These are phyloP conservation scores for Macrolepiota albuminosa DNA, from an alignment of 768 basidiomycete genomes.

Conservation along the genomic window DNA sequence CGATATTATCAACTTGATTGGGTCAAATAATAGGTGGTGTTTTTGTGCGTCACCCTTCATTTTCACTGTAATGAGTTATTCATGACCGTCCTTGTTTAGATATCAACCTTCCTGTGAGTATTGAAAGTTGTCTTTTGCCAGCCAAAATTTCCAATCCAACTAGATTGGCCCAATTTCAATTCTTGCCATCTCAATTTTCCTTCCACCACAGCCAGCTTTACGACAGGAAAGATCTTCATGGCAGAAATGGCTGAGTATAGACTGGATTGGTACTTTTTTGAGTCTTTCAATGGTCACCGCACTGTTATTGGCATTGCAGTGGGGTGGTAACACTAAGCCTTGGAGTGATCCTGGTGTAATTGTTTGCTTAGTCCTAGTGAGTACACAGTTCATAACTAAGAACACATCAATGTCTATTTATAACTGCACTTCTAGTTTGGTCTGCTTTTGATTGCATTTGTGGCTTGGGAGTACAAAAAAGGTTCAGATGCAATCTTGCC, in stretches of 20 bases:
- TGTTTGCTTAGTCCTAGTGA: neutral
- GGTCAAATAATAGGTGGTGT: neutral
- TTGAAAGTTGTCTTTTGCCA: neutral
- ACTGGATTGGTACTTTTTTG: neutral
- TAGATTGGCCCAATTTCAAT: neutral
- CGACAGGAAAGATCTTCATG: neutral
- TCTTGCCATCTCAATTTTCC: neutral
- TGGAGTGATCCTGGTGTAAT: neutral
- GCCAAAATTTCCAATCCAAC: too few species aligned
- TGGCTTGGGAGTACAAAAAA: neutral
- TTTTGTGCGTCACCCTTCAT: neutral
- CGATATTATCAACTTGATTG: neutral
- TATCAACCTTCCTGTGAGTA: neutral
- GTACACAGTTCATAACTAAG: neutral
- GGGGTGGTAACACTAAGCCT: neutral
- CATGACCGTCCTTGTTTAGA: neutral
- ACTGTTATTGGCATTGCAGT: neutral
- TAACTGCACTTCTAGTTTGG: neutral
- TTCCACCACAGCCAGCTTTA: neutral
- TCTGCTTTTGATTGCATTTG: neutral
- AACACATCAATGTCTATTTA: too few species aligned
- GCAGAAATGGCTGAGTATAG: neutral
- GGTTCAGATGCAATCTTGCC: neutral
- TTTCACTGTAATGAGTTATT: neutral
- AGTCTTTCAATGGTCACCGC: neutral